Conservation (phyloP, 495 filamentous ascomycete species). For the Aspergillus saccharolyticus region DNA sequence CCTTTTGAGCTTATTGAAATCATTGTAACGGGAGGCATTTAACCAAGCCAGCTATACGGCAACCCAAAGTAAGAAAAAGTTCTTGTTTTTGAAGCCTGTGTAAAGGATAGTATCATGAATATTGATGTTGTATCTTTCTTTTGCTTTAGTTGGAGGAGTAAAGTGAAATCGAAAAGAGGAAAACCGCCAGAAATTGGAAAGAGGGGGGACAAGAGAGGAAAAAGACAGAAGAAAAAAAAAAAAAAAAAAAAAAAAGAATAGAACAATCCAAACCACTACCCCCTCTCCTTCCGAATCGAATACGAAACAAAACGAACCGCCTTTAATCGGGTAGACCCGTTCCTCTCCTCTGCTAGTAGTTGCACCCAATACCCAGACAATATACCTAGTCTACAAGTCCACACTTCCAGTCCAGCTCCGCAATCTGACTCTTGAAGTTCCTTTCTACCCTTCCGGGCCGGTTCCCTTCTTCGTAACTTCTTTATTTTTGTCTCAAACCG, state of each 20-base stretch:
- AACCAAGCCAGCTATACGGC: neutral
- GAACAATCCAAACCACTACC: neutral
- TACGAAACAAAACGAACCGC: neutral
- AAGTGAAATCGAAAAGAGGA: neutral
- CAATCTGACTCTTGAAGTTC: constrained; percentile 5
- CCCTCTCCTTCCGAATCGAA: neutral
- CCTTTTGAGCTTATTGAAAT: neutral
- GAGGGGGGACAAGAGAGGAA: neutral
- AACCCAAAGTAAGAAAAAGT: too few relatives aligned
- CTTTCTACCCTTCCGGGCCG: neutral
- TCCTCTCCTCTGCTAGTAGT: constrained; percentile 6
- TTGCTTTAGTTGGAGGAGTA: neutral
- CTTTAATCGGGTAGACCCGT: constrained; percentile 12
- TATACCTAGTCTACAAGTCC: constrained; percentile 11
- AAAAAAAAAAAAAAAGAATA: constrained; percentile 9
- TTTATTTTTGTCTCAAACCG: constrained; percentile 12
- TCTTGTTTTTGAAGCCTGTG: too few relatives aligned
- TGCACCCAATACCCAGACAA: constrained; percentile 6
- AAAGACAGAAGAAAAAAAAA: constrained; percentile 5
- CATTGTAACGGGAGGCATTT: neutral
- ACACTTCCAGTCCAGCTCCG: constrained; percentile 6
- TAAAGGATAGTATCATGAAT: too few relatives aligned
- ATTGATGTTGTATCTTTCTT: neutral
- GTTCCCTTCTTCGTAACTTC: constrained; percentile 4
- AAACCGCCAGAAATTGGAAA: too few relatives aligned